Evolutionary conservation across 345 rosid species (phyloP).

Genomic region (Corymbia maculata): DNA sequence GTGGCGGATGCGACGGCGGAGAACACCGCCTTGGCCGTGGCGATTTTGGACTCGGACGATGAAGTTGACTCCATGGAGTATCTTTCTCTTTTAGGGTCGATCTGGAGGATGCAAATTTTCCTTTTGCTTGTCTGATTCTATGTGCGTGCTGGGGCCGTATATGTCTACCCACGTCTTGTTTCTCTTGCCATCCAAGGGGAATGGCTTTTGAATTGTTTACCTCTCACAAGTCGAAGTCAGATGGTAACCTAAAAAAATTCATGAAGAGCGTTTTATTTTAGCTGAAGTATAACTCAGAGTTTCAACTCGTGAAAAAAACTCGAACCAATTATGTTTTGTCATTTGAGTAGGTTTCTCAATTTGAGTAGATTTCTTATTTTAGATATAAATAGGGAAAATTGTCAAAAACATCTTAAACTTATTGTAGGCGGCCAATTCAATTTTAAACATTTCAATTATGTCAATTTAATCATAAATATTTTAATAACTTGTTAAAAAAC

Average conservation of each 20-base stretch:
- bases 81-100: not conserved
- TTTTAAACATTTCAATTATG: too few species aligned
- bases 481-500: too few species aligned
- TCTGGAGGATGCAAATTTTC: not conserved
- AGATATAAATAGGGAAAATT: not conserved
- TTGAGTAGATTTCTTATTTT: not conserved
- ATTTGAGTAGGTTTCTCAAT: not conserved
- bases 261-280: not conserved
- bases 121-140: not conserved
- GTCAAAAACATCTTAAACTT: not conserved
- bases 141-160: not conserved
- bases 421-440: not conserved
- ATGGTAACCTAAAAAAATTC: not conserved
- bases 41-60: not conserved
- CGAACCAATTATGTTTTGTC: not conserved
- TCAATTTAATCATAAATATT: too few species aligned
- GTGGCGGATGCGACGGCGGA: constrained; percentile 24
- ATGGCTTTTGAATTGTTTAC: not conserved
- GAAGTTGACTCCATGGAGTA: constrained; percentile 1
- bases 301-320: not conserved
- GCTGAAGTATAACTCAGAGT: not conserved
- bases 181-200: not conserved
- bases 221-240: not conserved
- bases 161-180: not conserved
- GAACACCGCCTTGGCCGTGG: constrained; percentile 15